phyloP scores from a whole-genome alignment of 1,139 yeast species.

The Hansenula sp. region DNA sequence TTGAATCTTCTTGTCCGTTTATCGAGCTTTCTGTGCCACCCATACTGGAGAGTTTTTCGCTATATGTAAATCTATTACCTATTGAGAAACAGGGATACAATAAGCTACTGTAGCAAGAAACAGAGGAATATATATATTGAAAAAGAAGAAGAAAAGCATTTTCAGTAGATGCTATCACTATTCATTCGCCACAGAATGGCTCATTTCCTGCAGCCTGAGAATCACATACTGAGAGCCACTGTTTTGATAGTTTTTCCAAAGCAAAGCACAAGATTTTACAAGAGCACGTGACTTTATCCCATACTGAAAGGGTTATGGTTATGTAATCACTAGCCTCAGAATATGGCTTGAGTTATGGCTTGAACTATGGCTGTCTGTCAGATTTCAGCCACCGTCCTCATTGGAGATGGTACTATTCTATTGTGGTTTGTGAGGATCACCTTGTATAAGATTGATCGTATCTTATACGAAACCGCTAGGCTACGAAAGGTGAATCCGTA shows the following conservation, averaged over 20 bases:
- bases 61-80: background rate
- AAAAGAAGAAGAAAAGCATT: background rate
- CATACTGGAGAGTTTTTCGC: background rate
- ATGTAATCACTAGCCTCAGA: no score
- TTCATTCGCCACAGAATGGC: conserved; percentile 1
- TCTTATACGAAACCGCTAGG: no score
- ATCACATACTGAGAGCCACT: background rate
- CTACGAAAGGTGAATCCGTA: no score
- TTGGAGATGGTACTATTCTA: no score
- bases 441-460: no score
- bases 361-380: no score
- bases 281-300: background rate
- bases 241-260: background rate
- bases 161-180: background rate
- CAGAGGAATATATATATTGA: background rate
- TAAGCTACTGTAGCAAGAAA: background rate
- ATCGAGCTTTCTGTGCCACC: background rate
- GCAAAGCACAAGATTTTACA: background rate
- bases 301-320: no score
- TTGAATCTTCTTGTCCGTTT: background rate
- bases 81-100: background rate
- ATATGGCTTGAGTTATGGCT: no score
- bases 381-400: no score
- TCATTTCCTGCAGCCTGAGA: background rate
- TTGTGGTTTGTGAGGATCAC: no score